Percentiles rank a stretch among this genome's conserved stretches.
Evolutionary conservation across 139 green algal genomes (phyloP).

Genomic region (Tetraselmis chui): DNA sequence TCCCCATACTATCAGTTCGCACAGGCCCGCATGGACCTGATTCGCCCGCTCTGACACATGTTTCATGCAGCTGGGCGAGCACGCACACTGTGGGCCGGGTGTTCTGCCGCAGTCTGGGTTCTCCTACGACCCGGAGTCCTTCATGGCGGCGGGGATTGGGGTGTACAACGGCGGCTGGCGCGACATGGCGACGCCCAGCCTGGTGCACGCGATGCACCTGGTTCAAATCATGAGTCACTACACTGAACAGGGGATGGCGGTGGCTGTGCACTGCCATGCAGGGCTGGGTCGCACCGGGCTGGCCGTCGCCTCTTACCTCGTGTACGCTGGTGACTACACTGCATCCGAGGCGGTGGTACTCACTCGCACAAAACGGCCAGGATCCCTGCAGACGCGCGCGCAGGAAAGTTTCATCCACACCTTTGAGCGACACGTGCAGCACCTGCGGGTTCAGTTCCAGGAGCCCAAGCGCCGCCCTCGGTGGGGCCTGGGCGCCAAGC

Average conservation of each 20-base stretch:
- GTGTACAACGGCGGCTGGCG: constrained; percentile 60
- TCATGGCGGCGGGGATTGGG: constrained; percentile 47
- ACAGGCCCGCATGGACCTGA: too few species aligned
- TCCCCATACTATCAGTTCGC: too few species aligned
- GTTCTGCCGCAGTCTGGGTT: constrained; percentile 47
- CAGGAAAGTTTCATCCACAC: constrained; percentile 39
- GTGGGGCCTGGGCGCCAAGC: constrained; percentile 9
- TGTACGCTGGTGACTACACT: constrained; percentile 28
- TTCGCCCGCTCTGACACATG: too few species aligned
- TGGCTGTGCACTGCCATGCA: constrained; percentile 65
- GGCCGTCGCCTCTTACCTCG: constrained; percentile 55
- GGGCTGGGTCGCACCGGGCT: constrained; percentile 61
- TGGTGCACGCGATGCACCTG: constrained; percentile 63
- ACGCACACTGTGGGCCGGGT: constrained; percentile 55
- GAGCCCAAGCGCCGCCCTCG: neutral
- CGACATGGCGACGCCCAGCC: constrained; percentile 59
- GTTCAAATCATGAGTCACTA: constrained; percentile 39
- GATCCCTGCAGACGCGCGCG: constrained; percentile 44
- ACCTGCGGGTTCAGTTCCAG: constrained; percentile 36
- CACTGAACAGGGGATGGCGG: constrained; percentile 4
- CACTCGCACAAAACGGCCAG: constrained; percentile 30
- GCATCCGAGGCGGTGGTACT: constrained; percentile 24
- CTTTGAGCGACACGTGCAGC: constrained; percentile 49
- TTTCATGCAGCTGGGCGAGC: constrained; percentile 62
- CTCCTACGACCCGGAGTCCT: constrained; percentile 55